Evolutionary conservation across 345 rosid species (phyloP).

Genomic region (Eucalyptus marginata): DNA sequence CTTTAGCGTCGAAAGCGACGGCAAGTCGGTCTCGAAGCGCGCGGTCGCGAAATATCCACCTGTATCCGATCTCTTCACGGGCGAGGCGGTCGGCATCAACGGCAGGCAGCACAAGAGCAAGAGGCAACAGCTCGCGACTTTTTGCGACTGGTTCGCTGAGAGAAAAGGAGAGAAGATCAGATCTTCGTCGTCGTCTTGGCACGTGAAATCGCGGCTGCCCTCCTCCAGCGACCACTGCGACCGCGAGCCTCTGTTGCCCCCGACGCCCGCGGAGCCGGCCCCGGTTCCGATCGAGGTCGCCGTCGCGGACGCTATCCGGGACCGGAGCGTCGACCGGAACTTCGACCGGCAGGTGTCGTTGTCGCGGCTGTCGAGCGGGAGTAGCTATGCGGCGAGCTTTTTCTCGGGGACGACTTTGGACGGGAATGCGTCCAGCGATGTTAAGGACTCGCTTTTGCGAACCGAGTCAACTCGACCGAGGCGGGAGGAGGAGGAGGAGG

Average conservation of each 20-base stretch:
- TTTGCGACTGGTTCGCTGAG: slow-evolving; percentile 56
- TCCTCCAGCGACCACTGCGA: slow-evolving; percentile 31
- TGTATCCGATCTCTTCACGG: slow-evolving; percentile 49
- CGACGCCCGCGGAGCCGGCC: slow-evolving; percentile 8
- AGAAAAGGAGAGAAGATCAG: slow-evolving; percentile 25
- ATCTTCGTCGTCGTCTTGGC: background rate
- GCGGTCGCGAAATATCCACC: slow-evolving; percentile 3
- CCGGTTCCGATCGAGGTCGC: background rate
- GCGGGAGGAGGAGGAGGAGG: slow-evolving; percentile 24
- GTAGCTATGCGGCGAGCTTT: slow-evolving; percentile 74
- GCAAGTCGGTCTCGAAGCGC: slow-evolving; percentile 6
- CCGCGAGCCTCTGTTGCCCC: slow-evolving; percentile 25
- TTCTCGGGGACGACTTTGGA: slow-evolving; percentile 81
- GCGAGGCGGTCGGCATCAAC: background rate
- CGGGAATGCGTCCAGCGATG: slow-evolving; percentile 42
- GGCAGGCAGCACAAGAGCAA: slow-evolving; percentile 3
- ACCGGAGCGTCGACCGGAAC: slow-evolving; percentile 30
- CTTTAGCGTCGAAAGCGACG: slow-evolving; percentile 14
- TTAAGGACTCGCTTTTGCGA: slow-evolving; percentile 27
- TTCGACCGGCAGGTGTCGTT: slow-evolving; percentile 61
- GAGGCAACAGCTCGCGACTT: slow-evolving; percentile 50
- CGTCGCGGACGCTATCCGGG: background rate
- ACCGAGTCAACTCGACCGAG: slow-evolving; percentile 3
- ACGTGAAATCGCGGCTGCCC: slow-evolving; percentile 24
- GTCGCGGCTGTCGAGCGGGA: slow-evolving; percentile 74